Evolutionary conservation across 306 rosid species (phyloP).

Genomic region (Quercus suber): DNA sequence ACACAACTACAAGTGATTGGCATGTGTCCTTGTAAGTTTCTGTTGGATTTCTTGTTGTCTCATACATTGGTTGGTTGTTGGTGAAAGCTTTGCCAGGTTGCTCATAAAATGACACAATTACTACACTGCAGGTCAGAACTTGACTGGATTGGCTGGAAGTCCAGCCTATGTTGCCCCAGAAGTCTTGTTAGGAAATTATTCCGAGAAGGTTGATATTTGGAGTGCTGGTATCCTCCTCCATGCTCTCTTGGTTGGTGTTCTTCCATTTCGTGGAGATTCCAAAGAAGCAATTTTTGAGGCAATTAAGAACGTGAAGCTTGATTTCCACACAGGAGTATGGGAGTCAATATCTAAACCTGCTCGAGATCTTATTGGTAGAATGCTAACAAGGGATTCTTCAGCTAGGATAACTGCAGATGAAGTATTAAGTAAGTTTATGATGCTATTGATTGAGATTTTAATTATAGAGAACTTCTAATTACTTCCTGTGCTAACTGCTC

Average conservation of each 20-base stretch:
- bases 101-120: conserved; percentile 11
- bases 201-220: conserved; percentile 96
- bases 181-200: conserved; percentile 71
- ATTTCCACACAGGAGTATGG: conserved; percentile 81
- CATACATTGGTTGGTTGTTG: conserved; percentile 1
- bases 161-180: conserved; percentile 99
- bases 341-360: conserved; percentile 84
- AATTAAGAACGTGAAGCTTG: conserved; percentile 65
- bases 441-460: not conserved
- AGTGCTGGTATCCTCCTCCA: conserved; percentile 98
- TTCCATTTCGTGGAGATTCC: conserved; percentile 90
- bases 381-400: conserved; percentile 87
- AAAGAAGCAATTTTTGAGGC: conserved; percentile 93
- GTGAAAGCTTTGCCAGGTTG: conserved; percentile 22
- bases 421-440: conserved; percentile 77
- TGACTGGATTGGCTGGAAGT: conserved; percentile 98
- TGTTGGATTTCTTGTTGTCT: not conserved
- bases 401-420: conserved; percentile 91
- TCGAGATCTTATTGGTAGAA: conserved; percentile 85
- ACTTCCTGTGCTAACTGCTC: conserved; percentile 1
- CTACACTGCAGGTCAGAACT: conserved; percentile 65
- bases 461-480: not conserved
- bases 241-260: conserved; percentile 75
- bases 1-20: not conserved
- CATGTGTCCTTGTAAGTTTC: not conserved